These are phyloP conservation scores for Camelina hispida DNA, from an alignment of 345 rosid species.

Conservation along the genomic window DNA sequence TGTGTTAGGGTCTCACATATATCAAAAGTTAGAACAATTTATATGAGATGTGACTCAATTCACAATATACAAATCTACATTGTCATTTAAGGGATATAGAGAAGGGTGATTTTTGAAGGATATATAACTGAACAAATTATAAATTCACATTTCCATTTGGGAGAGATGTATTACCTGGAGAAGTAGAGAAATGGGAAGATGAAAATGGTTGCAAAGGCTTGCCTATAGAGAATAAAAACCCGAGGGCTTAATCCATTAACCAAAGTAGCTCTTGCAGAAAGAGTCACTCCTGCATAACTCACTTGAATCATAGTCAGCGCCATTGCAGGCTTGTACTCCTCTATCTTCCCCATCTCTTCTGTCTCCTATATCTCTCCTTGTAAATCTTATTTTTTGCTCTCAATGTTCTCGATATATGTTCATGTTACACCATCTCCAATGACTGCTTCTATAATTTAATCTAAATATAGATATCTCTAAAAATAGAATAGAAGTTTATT, in stretches of 20 bases:
- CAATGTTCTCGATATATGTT: constrained; percentile 1
- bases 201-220: constrained; percentile 52
- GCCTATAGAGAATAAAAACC: constrained; percentile 50
- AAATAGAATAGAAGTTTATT: no score
- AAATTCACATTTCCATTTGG: background rate
- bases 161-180: constrained; percentile 36
- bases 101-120: background rate
- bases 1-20: background rate
- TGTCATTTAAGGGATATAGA: background rate
- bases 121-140: background rate
- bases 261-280: constrained; percentile 45
- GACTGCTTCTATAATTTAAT: no score
- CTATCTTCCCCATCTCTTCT: constrained; percentile 39
- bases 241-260: constrained; percentile 50
- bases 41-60: background rate
- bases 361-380: background rate
- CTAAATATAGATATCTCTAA: no score
- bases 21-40: background rate
- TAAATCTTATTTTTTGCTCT: constrained; percentile 15
- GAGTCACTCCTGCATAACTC: constrained; percentile 48
- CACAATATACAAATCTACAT: background rate
- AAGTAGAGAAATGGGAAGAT: constrained; percentile 47
- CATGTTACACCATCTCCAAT: background rate
- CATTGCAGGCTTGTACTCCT: constrained; percentile 47
- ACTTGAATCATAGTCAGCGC: constrained; percentile 45